Percentiles rank a stretch among this genome's conserved stretches.
Conservation (phyloP, 345 rosid species). For the Corymbia maculata region DNA sequence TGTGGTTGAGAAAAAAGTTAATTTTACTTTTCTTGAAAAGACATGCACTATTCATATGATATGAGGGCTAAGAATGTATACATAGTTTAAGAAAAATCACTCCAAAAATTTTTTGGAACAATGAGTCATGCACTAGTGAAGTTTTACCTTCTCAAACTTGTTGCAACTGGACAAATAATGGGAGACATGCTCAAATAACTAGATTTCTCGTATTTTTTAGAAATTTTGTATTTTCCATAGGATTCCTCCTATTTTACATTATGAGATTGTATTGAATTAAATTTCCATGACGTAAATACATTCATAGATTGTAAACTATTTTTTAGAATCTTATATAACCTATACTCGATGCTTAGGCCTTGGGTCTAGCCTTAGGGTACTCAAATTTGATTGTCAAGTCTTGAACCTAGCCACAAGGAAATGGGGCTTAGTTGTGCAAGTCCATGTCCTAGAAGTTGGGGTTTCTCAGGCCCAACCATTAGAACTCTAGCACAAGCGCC, state of each 20-base stretch:
- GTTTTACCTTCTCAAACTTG: neutral
- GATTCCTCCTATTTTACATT: neutral
- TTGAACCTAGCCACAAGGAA: neutral
- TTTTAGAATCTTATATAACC: neutral
- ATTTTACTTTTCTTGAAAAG: neutral
- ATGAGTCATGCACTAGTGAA: accelerated
- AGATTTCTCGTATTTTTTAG: neutral
- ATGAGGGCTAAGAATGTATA: neutral
- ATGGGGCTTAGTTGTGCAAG: accelerated
- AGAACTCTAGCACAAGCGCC: neutral
- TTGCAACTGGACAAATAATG: neutral
- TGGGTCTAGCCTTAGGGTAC: accelerated
- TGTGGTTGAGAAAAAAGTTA: neutral
- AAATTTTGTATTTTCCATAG: too few species aligned
- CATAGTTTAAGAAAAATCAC: too few species aligned
- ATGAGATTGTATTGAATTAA: neutral
- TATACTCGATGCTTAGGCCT: neutral
- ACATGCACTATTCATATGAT: neutral
- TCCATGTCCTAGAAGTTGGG: neutral
- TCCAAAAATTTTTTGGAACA: accelerated
- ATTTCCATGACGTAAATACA: neutral
- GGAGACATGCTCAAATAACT: neutral
- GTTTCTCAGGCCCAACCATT: neutral
- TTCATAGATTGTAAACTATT: neutral
- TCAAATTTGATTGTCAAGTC: accelerated